Evolutionary conservation across 306 rosid species (phyloP), one percentile per base, ranked within the genome.

Genomic region (Cicer chorassanicum): DNA sequence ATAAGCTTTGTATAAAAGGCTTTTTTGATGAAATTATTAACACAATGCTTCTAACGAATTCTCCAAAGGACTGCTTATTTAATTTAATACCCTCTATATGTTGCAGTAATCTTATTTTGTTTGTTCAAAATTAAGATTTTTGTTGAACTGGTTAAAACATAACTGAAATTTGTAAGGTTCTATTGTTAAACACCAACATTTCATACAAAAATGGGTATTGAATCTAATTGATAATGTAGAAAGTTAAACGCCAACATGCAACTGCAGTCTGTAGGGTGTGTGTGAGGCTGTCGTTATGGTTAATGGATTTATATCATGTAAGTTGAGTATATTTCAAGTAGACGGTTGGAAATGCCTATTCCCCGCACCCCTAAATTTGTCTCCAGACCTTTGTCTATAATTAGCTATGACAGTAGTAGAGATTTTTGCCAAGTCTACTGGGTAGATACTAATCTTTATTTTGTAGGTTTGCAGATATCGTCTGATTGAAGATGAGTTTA

Each of bases 401-500:
- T 13, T 60, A 63, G 57, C 29, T 55, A 39, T 81, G 50, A 46
- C 73, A 67, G 36, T 50, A 5, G 4, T 44, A 7, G 39, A 69
- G 14, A 68, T 45, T 70, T 70, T 77, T 74, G 34, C 78, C 29
- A 10, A 46, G 50, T 64, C 49, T 65, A 73, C 48, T 50, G 63
- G 48, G 18, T 60, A 73, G 65, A 75, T 51, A 43, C 73, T 80
- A 44, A 80, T 65, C 14, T 61, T 80, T 70, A 29, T 66, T 67
- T 83, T 86, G 85, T 84, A 94, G 99, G 89, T 94, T 83, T 94
- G 97, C 85, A 90, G 99, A 81, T 94, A 86, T 84, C 93, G 95
- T 62, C 82, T 45, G 12, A 48, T 91, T 55, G 96, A 86, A 78
- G 91, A 94, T 12, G 99, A 94, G 83, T 90, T 88, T 78, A 94